Conservation (phyloP, 2,329 filamentous ascomycete species). For the Arthrobotrys sphaeroides region DNA sequence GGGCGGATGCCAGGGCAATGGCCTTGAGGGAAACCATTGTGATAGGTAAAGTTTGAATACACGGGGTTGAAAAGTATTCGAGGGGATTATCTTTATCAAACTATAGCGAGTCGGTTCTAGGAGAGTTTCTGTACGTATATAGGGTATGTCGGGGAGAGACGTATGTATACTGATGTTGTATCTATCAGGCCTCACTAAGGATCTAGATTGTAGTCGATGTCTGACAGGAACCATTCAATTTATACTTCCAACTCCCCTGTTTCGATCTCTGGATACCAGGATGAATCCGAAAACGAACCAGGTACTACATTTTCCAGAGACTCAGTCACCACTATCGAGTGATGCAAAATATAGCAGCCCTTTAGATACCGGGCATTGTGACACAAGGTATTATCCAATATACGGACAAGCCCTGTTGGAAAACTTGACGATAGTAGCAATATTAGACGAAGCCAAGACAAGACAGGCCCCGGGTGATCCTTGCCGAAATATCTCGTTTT, state of each 20-base stretch:
- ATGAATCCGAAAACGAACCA: neutral
- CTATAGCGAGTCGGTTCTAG: too few species aligned
- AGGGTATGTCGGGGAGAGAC: neutral
- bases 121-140: too few species aligned
- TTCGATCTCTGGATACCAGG: too few species aligned
- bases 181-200: neutral
- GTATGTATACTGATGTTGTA: neutral
- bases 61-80: neutral
- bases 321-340: neutral
- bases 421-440: conserved; percentile 1
- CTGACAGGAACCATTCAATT: neutral
- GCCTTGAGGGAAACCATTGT: conserved; percentile 13
- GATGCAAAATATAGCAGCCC: neutral
- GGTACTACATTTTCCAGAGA: neutral
- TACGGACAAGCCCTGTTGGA: neutral
- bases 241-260: neutral
- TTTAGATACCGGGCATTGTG: neutral
- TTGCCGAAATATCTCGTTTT: conserved; percentile 9
- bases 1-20: neutral
- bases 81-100: neutral
- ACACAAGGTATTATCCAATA: conserved; percentile 5
- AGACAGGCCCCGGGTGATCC: neutral
- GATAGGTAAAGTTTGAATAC: neutral
- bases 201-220: neutral
- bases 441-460: conserved; percentile 17